Percentiles rank a stretch among this genome's conserved stretches.
phyloP scores from a whole-genome alignment of 345 rosid genomes.

The Reutealis trisperma region DNA sequence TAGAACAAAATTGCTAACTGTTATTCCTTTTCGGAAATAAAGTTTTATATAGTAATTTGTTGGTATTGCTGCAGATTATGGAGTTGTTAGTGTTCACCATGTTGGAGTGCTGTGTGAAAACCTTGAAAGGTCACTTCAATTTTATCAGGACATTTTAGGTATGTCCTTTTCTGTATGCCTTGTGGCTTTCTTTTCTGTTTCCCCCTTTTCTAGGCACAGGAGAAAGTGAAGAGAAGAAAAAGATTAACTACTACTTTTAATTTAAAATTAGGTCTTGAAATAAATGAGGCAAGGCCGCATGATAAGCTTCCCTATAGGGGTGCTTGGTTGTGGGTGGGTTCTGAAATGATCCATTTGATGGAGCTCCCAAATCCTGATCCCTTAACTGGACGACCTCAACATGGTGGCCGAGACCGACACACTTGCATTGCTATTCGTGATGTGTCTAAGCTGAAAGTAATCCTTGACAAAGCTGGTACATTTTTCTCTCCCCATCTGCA shows the following conservation, averaged over 20 bases:
- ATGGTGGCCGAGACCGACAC: conserved; percentile 94
- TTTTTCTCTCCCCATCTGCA: conserved; percentile 4
- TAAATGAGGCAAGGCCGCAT: conserved; percentile 90
- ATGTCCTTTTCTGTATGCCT: not conserved
- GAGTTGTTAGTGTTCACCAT: conserved; percentile 79
- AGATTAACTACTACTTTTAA: conserved; percentile 6
- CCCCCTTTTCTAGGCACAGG: not conserved
- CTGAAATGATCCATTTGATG: conserved; percentile 99
- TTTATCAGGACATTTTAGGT: conserved; percentile 81
- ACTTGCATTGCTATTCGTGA: conserved; percentile 80
- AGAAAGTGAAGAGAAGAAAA: not conserved
- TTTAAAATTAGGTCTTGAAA: conserved; percentile 64
- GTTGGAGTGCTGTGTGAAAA: conserved; percentile 84
- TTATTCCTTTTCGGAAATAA: not conserved
- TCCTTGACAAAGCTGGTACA: conserved; percentile 79
- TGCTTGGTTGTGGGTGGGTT: conserved; percentile 96
- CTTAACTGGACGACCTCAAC: conserved; percentile 79
- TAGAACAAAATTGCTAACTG: not conserved
- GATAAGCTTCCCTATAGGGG: conserved; percentile 93
- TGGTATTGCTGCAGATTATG: conserved; percentile 60
- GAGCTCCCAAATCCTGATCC: conserved; percentile 99
- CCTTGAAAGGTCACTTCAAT: conserved; percentile 82
- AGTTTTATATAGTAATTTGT: not conserved
- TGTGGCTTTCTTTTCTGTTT: not conserved
- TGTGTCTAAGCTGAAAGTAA: conserved; percentile 66